These are phyloP conservation scores for Trichoderma asperellum DNA, from an alignment of 2,329 filamentous ascomycete genomes.

Conservation along the genomic window DNA sequence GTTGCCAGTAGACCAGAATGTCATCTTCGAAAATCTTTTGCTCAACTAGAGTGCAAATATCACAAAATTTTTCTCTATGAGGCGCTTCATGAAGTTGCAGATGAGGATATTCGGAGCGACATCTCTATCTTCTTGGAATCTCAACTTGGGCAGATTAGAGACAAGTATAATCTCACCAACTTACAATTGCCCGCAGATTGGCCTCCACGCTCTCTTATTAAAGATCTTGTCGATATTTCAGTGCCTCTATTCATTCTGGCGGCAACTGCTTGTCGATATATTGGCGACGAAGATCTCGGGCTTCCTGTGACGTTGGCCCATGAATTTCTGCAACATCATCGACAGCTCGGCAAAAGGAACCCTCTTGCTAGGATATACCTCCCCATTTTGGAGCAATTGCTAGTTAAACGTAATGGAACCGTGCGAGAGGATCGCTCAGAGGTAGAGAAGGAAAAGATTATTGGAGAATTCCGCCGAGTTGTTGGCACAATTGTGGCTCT, in stretches of 20 bases:
- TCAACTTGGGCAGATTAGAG: conserved; percentile 10
- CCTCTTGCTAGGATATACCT: conserved; percentile 35
- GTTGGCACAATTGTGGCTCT: too few species aligned
- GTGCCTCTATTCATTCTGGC: conserved; percentile 33
- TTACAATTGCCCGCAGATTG: background rate
- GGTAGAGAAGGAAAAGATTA: conserved; percentile 36
- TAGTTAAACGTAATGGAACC: conserved; percentile 21
- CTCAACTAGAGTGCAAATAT: background rate
- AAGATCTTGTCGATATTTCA: background rate
- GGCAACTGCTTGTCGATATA: conserved; percentile 32
- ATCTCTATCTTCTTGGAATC: conserved; percentile 32
- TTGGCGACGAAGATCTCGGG: conserved; percentile 26
- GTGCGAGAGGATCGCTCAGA: too few species aligned
- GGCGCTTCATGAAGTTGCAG: background rate
- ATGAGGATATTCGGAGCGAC: conserved; percentile 43
- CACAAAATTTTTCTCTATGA: background rate
- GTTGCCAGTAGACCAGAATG: conserved; percentile 47
- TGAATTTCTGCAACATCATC: too few species aligned
- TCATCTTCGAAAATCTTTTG: conserved; percentile 41
- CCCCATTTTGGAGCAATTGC: conserved; percentile 29
- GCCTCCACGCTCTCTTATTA: background rate
- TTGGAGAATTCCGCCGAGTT: conserved; percentile 29
- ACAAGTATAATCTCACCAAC: background rate
- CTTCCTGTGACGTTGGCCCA: too few species aligned
- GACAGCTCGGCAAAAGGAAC: conserved; percentile 25